Conservation (phyloP, 768 basidiomycete species). For the Strobilomyces confusus region DNA sequence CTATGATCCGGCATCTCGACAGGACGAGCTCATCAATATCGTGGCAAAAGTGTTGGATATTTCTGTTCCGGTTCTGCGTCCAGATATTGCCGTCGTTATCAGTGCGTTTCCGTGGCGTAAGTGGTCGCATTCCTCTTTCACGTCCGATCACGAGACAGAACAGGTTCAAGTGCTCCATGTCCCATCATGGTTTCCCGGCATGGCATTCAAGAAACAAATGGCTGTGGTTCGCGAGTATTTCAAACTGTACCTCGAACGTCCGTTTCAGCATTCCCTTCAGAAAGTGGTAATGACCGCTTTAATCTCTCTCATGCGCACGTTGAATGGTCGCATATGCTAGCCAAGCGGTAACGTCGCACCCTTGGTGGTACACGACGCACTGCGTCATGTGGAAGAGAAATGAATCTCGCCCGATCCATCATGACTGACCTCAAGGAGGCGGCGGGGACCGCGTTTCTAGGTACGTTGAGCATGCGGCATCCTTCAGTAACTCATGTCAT, state of each 20-base stretch:
- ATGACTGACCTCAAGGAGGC: not conserved
- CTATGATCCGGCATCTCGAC: slow-evolving; percentile 12
- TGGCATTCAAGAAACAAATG: not conserved
- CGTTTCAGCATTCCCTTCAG: not conserved
- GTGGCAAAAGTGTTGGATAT: not conserved
- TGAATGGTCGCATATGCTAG: not conserved
- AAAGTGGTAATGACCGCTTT: not conserved
- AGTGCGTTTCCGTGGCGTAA: not conserved
- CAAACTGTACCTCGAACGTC: not conserved
- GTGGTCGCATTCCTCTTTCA: not conserved
- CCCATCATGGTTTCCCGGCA: not conserved
- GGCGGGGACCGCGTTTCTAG: not conserved
- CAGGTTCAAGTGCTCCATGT: not conserved
- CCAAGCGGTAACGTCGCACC: not conserved
- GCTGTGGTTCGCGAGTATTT: not conserved
- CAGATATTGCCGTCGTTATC: not conserved
- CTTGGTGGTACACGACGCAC: not conserved
- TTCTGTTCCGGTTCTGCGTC: not conserved
- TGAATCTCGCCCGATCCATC: not conserved
- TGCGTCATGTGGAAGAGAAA: not conserved
- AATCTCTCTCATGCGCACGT: not conserved
- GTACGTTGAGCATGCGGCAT: not conserved
- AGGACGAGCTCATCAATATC: not conserved
- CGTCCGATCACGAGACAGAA: not conserved
- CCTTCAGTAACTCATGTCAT: not conserved